Base-by-base conservation (phyloP, 169 alveolate species). In the Blepharisma undulans region DNA sequence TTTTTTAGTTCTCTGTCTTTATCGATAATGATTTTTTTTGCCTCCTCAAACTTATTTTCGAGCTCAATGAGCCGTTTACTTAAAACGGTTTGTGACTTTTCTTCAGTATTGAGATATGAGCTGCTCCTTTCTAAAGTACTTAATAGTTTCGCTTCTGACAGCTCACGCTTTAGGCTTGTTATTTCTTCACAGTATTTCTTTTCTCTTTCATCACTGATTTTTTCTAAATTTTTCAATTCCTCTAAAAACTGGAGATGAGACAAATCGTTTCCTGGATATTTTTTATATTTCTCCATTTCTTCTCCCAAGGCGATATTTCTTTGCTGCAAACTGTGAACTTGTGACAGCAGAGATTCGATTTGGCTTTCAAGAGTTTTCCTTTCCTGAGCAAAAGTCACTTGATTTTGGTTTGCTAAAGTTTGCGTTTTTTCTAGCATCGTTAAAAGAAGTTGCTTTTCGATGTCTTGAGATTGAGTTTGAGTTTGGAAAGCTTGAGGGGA, bases 371-470 rank as follows among this genome's bases (percentile, higher is more conserved):
- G 6, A 14, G 8, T 19, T 59, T 82, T 18, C 0, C 77, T 22
- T 82, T 82, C 78, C 16, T 34, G 27, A 8, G 10, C 10, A 74
- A 29, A 74, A 25, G 29, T 18, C 18, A 14, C 16, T 7, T 36
- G 72, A 22, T 77, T 21, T 82, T 82, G 78, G 8, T 21, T 22
- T 22, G 89, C 89, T 10, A 33, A 10, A 10, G 8, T 6, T 82
- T 82, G 89, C 6, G 89, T 10, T 33, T 82, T 82, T 60, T 82
- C 89, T 6, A 82, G 76, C 34, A 82, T 22, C 6, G 8, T 22
- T 22, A 82, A 7, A 21, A 82, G 76, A 18, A 82, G 8, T 16
- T 82, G 72, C n/a, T 59, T 82, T 82, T 82, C 89, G 6, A 25
- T 27, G 14, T 82, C 89, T 22, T 25, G n/a, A 12, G 33, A 12